Conservation (phyloP, 106 monocot species). For the Xerophyta viscosa region DNA sequence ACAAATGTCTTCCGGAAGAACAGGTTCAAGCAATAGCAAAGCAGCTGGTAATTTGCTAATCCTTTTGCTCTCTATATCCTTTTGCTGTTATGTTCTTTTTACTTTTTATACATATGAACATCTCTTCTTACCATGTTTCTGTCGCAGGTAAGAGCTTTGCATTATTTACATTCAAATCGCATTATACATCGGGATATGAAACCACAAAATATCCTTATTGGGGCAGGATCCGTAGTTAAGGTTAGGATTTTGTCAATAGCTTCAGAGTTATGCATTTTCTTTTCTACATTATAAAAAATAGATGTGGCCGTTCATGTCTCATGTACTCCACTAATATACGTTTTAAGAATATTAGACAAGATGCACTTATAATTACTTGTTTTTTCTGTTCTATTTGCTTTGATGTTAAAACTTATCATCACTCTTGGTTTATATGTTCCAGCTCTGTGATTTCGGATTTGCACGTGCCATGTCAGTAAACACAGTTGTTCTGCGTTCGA, state of each 20-base stretch:
- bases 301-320: too few species aligned
- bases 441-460: constrained; percentile 99
- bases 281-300: too few species aligned
- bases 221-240: constrained; percentile 93
- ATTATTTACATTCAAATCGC: constrained; percentile 97
- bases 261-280: too few species aligned
- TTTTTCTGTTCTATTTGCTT: neutral
- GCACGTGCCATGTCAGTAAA: constrained; percentile 99
- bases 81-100: neutral
- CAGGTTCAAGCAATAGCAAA: constrained; percentile 98
- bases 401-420: neutral
- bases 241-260: too few species aligned
- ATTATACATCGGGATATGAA: constrained; percentile 99
- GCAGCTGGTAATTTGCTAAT: constrained; percentile 53
- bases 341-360: too few species aligned
- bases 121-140: neutral
- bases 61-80: neutral
- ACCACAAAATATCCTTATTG: constrained; percentile 95
- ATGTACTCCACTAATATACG: too few species aligned
- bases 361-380: neutral
- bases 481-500: constrained; percentile 92
- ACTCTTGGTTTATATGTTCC: constrained; percentile 12
- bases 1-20: constrained; percentile 91
- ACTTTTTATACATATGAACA: neutral
- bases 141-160: constrained; percentile 77